phyloP scores from a whole-genome alignment of 1,284 basidiomycete genomes.

The Stereum hirsutum region DNA sequence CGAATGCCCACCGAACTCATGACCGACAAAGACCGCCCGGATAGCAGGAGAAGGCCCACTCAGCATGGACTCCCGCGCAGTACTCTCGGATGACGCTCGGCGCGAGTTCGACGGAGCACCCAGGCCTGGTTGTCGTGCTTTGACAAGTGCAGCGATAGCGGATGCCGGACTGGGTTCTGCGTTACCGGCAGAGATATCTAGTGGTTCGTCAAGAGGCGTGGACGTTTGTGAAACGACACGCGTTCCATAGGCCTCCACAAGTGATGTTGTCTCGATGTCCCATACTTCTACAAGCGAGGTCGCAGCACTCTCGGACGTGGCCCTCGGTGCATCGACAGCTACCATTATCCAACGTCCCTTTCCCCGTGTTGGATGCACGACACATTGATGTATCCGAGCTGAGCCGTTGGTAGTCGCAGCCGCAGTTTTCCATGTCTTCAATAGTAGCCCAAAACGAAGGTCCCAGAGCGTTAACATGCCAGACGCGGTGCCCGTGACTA shows the following conservation, averaged over 20 bases:
- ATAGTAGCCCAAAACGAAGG: constrained; percentile 82
- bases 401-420: constrained; percentile 41
- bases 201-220: constrained; percentile 40
- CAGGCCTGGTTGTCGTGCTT: constrained; percentile 29
- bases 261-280: constrained; percentile 62
- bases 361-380: constrained; percentile 79
- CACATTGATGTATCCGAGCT: constrained; percentile 60
- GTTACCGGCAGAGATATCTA: constrained; percentile 38
- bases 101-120: constrained; percentile 10
- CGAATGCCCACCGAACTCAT: constrained; percentile 65
- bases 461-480: constrained; percentile 91
- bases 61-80: constrained; percentile 22
- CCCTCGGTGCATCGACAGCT: constrained; percentile 51
- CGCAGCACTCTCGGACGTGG: constrained; percentile 27
- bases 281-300: constrained; percentile 64
- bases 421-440: constrained; percentile 84
- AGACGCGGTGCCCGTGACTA: constrained; percentile 78
- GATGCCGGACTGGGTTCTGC: constrained; percentile 55
- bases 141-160: constrained; percentile 53
- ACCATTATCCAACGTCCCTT: constrained; percentile 87
- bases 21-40: constrained; percentile 54
- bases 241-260: constrained; percentile 65
- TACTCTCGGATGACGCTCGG: constrained; percentile 10
- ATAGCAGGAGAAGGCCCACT: constrained; percentile 48
- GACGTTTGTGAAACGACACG: constrained; percentile 28